Conservation (phyloP, 306 rosid genomes). For the Astragalus glycyphyllos region DNA sequence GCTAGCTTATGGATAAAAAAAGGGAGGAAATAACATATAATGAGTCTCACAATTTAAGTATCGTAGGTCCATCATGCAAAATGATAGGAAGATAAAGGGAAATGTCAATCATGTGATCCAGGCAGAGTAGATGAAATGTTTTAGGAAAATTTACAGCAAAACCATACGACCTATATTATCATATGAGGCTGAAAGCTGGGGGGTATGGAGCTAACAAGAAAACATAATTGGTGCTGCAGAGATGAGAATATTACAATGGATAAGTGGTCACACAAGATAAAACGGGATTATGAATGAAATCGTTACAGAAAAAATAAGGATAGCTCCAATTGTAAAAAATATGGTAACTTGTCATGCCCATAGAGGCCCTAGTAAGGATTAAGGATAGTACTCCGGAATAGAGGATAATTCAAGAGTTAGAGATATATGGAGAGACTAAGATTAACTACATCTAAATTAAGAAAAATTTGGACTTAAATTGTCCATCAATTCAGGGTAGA, state of each 20-base stretch:
- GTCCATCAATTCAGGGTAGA: neutral
- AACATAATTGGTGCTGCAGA: neutral
- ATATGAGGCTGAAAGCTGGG: neutral
- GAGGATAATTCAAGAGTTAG: constrained; percentile 4
- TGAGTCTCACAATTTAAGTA: neutral
- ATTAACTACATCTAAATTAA: neutral
- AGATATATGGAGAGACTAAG: neutral
- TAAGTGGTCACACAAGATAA: neutral
- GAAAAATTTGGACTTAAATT: constrained; percentile 16
- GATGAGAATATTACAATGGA: neutral
- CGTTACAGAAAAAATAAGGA: neutral
- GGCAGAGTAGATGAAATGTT: neutral
- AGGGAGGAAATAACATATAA: neutral
- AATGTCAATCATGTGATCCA: neutral
- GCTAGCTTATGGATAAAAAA: neutral
- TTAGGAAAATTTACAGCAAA: neutral
- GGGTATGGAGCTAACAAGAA: neutral
- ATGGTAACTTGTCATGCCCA: neutral
- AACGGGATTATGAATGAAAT: neutral
- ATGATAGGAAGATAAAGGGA: neutral
- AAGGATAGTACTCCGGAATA: neutral
- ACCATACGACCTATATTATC: neutral
- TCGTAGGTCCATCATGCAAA: neutral
- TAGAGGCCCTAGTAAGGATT: neutral
- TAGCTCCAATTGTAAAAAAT: neutral